A percentile compares a stretch with the other conserved stretches of the same genome.
phyloP scores from a whole-genome alignment of 805 yeast species.

The Yarrowia hollandica region DNA sequence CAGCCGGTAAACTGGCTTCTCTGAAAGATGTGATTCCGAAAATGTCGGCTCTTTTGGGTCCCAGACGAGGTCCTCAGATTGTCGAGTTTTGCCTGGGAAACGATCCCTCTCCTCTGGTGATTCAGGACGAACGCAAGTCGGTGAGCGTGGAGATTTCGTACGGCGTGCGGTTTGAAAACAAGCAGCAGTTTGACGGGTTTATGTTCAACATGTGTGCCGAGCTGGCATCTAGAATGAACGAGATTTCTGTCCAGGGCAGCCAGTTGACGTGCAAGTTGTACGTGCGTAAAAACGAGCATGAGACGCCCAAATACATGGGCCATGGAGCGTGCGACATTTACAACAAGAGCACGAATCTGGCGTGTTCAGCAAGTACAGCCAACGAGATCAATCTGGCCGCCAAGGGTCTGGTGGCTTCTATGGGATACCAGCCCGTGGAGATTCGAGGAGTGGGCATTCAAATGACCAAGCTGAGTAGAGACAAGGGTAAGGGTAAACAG shows the following conservation, averaged over 20 bases:
- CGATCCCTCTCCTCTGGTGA: constrained; percentile 60
- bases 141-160: constrained; percentile 87
- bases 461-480: constrained; percentile 52
- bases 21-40: constrained; percentile 39
- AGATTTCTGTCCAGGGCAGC: constrained; percentile 52
- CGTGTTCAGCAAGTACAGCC: constrained; percentile 55
- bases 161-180: constrained; percentile 74
- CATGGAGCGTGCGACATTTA: constrained; percentile 74
- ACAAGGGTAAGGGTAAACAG: constrained; percentile 18
- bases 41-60: constrained; percentile 58
- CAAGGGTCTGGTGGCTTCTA: constrained; percentile 53
- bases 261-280: constrained; percentile 67
- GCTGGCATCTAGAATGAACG: constrained; percentile 53
- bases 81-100: constrained; percentile 62
- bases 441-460: constrained; percentile 78
- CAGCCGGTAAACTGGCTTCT: constrained; percentile 46
- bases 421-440: constrained; percentile 64
- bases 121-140: constrained; percentile 55
- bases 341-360: constrained; percentile 59
- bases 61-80: constrained; percentile 66
- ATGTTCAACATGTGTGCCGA: constrained; percentile 59
- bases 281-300: constrained; percentile 61
- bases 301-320: constrained; percentile 79
- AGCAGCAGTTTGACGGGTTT: constrained; percentile 65
- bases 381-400: constrained; percentile 57